Percentiles rank a stretch among this genome's conserved stretches.
Conservation (phyloP, 768 basidiomycete species). For the Mycena pura region DNA sequence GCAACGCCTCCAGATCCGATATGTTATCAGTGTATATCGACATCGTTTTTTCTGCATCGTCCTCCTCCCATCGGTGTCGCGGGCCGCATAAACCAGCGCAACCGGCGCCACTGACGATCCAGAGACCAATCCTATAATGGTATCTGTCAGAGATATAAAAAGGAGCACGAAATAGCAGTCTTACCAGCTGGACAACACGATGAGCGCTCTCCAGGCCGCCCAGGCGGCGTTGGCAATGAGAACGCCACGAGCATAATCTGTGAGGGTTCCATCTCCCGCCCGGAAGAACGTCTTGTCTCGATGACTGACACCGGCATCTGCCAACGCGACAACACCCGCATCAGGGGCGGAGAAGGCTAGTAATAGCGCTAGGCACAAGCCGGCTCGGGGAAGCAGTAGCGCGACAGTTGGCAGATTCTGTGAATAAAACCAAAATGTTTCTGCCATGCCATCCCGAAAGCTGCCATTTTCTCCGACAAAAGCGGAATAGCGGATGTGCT, state of each 20-base stretch:
- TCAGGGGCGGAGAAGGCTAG: slow-evolving; percentile 64
- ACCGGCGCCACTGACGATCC: slow-evolving; percentile 77
- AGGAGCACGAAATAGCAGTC: slow-evolving; percentile 26
- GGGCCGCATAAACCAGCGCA: slow-evolving; percentile 88
- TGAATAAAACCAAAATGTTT: slow-evolving; percentile 82
- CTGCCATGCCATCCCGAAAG: slow-evolving; percentile 70
- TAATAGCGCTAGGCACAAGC: slow-evolving; percentile 74
- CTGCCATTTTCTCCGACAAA: slow-evolving; percentile 60
- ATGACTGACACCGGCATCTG: slow-evolving; percentile 51
- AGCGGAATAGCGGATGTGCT: slow-evolving; percentile 77
- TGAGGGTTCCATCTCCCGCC: slow-evolving; percentile 66
- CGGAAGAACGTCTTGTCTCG: slow-evolving; percentile 83
- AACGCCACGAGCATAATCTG: slow-evolving; percentile 78
- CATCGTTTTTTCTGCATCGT: slow-evolving; percentile 66
- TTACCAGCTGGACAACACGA: slow-evolving; percentile 76
- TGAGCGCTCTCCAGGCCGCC: slow-evolving; percentile 76
- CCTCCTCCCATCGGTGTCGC: slow-evolving; percentile 84
- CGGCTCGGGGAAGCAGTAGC: slow-evolving; percentile 85
- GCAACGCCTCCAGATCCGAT: slow-evolving; percentile 57
- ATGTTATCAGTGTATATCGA: slow-evolving; percentile 58
- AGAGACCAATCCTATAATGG: slow-evolving; percentile 69
- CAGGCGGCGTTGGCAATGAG: slow-evolving; percentile 82
- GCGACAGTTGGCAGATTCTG: slow-evolving; percentile 86
- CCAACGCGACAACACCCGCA: slow-evolving; percentile 52
- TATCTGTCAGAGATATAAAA: background rate